Evolutionary conservation across 2,329 filamentous ascomycete genomes (phyloP).

Genomic region (Colletotrichum limetticola): DNA sequence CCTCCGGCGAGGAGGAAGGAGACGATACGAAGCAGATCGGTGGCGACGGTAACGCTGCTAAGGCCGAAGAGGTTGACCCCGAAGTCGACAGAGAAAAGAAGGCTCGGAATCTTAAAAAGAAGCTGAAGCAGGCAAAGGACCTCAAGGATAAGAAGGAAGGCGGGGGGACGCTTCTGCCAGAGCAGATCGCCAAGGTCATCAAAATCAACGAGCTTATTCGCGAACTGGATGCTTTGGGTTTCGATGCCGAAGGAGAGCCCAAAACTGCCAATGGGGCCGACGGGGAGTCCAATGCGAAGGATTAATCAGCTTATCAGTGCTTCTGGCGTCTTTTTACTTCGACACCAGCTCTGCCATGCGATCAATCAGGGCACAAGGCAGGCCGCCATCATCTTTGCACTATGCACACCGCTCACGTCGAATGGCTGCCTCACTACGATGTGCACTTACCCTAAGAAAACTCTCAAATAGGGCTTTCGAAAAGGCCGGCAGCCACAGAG

Average conservation of each 20-base stretch:
- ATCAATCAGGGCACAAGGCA: not conserved
- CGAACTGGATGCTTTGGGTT: constrained; percentile 86
- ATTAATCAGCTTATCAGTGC: not conserved
- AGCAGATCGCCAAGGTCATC: constrained; percentile 97
- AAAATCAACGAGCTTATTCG: constrained; percentile 94
- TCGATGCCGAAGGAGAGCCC: constrained; percentile 80
- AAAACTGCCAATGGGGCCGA: constrained; percentile 42
- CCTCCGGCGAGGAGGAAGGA: constrained; percentile 65
- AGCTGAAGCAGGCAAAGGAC: constrained; percentile 91
- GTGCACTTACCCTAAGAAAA: not conserved
- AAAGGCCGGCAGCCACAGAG: too few relatives aligned
- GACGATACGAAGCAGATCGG: constrained; percentile 45
- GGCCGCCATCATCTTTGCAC: not conserved
- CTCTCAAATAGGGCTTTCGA: not conserved
- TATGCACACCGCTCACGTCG: not conserved
- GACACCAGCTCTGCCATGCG: not conserved
- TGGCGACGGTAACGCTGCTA: constrained; percentile 40
- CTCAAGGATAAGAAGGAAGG: constrained; percentile 91
- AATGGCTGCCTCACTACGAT: not conserved
- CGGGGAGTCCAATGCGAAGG: not conserved
- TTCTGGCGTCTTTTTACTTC: not conserved
- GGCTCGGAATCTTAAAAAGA: constrained; percentile 91
- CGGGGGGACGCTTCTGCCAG: constrained; percentile 84
- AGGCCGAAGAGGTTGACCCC: constrained; percentile 64
- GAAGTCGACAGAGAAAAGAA: constrained; percentile 92